Base-by-base conservation (phyloP, 225 moss, liverwort and hornwort species). In the Pseudisothecium myosuroides region DNA sequence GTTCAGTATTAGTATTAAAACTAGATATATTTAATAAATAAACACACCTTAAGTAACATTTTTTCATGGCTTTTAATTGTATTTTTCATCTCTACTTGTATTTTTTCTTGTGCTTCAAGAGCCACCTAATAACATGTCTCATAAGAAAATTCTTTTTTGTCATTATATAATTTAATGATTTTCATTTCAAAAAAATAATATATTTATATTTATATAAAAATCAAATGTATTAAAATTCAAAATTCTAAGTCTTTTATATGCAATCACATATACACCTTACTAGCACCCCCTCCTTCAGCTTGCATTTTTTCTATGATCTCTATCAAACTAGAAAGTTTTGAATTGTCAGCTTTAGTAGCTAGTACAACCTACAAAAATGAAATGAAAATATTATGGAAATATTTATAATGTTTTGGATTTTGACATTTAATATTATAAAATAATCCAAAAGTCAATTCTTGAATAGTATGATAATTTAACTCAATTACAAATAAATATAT, bases 61-160 rank as follows among this genome's bases (percentile, higher is more conserved):
- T 95, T 96, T 54, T 97, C 96, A 91, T 97, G 97, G 65, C 96
- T 96, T 83, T 95, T 97, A 39, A 97, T 72, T 32, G 94, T 95
- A n/a, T 88, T 82, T 58, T 84, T 95, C 91, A 95, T 90, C 47
- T 93, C 47, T 50, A 58, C 76, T 92, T 90, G 85, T 17, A 13
- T n/a, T 83, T 89, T 89, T 80, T 83, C 85, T 86, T 89, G 88
- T 65, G 55, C 80, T 79, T 88, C 74, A 15, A 81, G 10, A 45
- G 52, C 8, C 6, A 0, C 54, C 92, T 91, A n/a, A 20, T 45
- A 41, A 34, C 66, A 65, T 49, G 8, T 34, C 22, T 8, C 7
- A 7, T 6, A 27, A 32, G 5, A 6, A n/a, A 43, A 26, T 27
- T 11, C 4, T 4, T 17, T 49, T 49, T 61, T 14, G 7, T 37